Evolutionary conservation across 768 basidiomycete species (phyloP), one percentile per base, ranked within the genome.

Genomic region (Boletus vinaceobasis): DNA sequence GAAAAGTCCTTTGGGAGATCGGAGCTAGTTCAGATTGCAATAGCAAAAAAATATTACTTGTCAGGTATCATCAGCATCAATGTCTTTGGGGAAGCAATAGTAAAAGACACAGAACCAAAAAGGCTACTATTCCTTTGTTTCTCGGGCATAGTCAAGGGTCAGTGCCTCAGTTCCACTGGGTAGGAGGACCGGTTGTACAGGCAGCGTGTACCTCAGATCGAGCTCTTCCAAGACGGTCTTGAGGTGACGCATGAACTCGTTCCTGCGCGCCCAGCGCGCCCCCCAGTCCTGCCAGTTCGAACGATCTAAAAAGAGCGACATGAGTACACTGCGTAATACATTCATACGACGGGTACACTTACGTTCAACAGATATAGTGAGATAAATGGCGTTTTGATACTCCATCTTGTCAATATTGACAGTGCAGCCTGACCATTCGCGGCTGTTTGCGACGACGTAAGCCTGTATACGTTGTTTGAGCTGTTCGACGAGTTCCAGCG

Each of bases 281-380:
- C 87, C 88, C 89, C 89, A 92, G 65, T 91, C 88, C 65, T 91
- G 90, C 90, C 89, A 92, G 64, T 89, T 90, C 36, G 84, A 79
- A 49, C 86, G 83, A 70, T 90, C 86, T 87, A 53, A 43, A 54
- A 46, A 36, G 15, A 19, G 39, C 43, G 40, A 39, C 26, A 53
- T 59, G 21, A 53, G 57, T 23, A 27, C 27, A 7, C 35, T 31
- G 31, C 6, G 6, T 11, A 29, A 48, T 31, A n/a, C 21, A 32
- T 29, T 15, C 35, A 46, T 36, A 43, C 11, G 44, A 38, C 1
- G 7, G 7, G 19, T 35, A 44, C 21, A 77, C 85, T 69, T 69
- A 82, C 87, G 89, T 70, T 91, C 88, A 66, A 91, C 78, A 32
- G 81, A 81, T 48, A 90, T 78, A 40, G 79, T 78, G 53, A 90